Percentiles rank a stretch among this genome's conserved stretches.
Evolutionary conservation across 2,329 filamentous ascomycete genomes (phyloP).

Genomic region (Bipolaris bicolor): DNA sequence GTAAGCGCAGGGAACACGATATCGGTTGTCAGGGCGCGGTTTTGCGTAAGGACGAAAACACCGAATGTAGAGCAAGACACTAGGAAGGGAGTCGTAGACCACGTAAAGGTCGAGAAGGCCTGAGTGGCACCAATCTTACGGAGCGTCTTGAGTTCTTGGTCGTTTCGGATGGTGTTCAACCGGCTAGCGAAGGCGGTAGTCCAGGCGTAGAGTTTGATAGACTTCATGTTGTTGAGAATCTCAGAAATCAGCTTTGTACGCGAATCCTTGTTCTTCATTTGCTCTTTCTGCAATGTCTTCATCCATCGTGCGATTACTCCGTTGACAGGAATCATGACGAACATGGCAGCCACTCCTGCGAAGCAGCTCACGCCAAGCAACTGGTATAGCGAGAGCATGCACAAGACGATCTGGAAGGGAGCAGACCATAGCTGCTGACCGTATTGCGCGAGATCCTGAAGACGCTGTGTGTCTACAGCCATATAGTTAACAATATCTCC

Average conservation of each 20-base stretch:
- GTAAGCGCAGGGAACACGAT: slow-evolving; percentile 94
- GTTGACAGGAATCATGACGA: slow-evolving; percentile 96
- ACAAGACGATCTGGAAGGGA: slow-evolving; percentile 93
- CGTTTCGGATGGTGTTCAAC: slow-evolving; percentile 93
- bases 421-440: slow-evolving; percentile 96
- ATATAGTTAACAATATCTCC: slow-evolving; percentile 99
- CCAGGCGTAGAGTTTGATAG: slow-evolving; percentile 97
- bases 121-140: slow-evolving; percentile 95
- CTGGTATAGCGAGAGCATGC: slow-evolving; percentile 94
- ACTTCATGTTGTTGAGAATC: slow-evolving; percentile 99
- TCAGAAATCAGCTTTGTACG: slow-evolving; percentile 93
- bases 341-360: slow-evolving; percentile 91
- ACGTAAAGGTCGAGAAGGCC: slow-evolving; percentile 95
- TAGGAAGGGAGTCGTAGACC: slow-evolving; percentile 95
- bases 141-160: slow-evolving; percentile 91
- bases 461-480: slow-evolving; percentile 94
- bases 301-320: slow-evolving; percentile 89
- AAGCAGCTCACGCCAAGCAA: slow-evolving; percentile 96
- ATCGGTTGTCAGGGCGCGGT: slow-evolving; percentile 84
- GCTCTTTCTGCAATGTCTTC: slow-evolving; percentile 91
- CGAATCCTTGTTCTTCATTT: slow-evolving; percentile 99
- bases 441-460: slow-evolving; percentile 94
- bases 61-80: slow-evolving; percentile 97
- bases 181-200: slow-evolving; percentile 97
- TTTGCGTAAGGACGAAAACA: slow-evolving; percentile 85